phyloP scores from a whole-genome alignment of 2,329 filamentous ascomycete species.

The Fusarium hainanense region DNA sequence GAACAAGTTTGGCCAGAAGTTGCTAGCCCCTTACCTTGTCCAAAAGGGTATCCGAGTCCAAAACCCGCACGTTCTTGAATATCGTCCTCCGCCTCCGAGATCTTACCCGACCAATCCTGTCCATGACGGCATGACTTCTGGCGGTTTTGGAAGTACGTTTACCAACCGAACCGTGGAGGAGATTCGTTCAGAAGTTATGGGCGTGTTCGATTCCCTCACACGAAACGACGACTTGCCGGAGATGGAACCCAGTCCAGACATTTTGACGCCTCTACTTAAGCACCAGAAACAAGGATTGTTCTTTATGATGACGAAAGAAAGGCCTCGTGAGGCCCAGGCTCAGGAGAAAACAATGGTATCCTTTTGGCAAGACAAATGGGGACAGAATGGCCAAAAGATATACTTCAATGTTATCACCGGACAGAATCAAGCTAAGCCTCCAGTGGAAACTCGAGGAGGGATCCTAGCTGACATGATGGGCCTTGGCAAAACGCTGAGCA shows the following conservation, averaged over 20 bases:
- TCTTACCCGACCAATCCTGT: conserved; percentile 43
- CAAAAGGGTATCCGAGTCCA: conserved; percentile 76
- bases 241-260: conserved; percentile 70
- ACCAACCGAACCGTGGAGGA: conserved; percentile 80
- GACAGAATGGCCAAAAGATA: conserved; percentile 62
- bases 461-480: conserved; percentile 90
- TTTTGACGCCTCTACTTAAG: conserved; percentile 76
- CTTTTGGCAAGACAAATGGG: conserved; percentile 76
- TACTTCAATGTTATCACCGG: conserved; percentile 91
- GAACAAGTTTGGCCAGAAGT: conserved; percentile 70
- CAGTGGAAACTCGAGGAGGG: conserved; percentile 76
- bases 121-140: conserved; percentile 42
- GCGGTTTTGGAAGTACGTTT: conserved; percentile 44
- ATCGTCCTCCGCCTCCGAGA: conserved; percentile 54
- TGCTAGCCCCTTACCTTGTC: conserved; percentile 73
- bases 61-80: conserved; percentile 77
- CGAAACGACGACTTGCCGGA: conserved; percentile 80
- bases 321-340: conserved; percentile 67
- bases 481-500: conserved; percentile 86
- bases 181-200: conserved; percentile 83
- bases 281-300: conserved; percentile 92
- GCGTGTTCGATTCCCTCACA: conserved; percentile 87
- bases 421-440: conserved; percentile 67
- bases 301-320: conserved; percentile 86
- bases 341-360: conserved; percentile 73